Evolutionary conservation across 768 basidiomycete genomes (phyloP), one percentile per base, ranked within the genome.

Genomic region (Goffeauzyma gilvescens): DNA sequence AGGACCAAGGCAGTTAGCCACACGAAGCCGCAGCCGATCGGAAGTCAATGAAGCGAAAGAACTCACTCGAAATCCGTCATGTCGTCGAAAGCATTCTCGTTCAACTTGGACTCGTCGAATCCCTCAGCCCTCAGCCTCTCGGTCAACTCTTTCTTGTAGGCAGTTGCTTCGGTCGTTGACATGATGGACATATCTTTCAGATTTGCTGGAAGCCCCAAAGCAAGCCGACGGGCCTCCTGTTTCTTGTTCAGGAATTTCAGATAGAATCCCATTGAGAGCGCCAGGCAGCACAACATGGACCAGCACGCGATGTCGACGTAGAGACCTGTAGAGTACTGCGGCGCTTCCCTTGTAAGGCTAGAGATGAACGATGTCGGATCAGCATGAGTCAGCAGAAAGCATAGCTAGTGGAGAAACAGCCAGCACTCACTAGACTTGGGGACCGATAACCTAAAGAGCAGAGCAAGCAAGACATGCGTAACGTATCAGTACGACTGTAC

Each of bases 361-460:
- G n/a, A n/a, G n/a, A n/a, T n/a, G n/a, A n/a, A n/a, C n/a, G n/a
- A n/a, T n/a, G n/a, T n/a, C n/a, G n/a, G n/a, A n/a, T n/a, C n/a
- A n/a, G n/a, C n/a, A n/a, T n/a, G n/a, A n/a, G n/a, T n/a, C n/a
- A n/a, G n/a, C n/a, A n/a, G n/a, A n/a, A n/a, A n/a, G n/a, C n/a
- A n/a, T n/a, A n/a, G n/a, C n/a, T n/a, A n/a, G n/a, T n/a, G n/a
- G n/a, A n/a, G n/a, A n/a, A n/a, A n/a, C n/a, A n/a, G n/a, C n/a
- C n/a, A n/a, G n/a, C n/a, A n/a, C n/a, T n/a, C n/a, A n/a, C n/a
- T 59, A 61, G 42, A 61, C 55, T 30, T 59, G 57, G 22, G 59
- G 59, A 14, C 59, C 59, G 44, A 57, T 41, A 31, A 55, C 50
- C 46, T 48, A 25, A 7, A n/a, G 17, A 35, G 30, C 15, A 22